Evolutionary conservation across 1,284 basidiomycete species (phyloP), one percentile per base, ranked within the genome.

Genomic region (Cryptococcus maquisensis): DNA sequence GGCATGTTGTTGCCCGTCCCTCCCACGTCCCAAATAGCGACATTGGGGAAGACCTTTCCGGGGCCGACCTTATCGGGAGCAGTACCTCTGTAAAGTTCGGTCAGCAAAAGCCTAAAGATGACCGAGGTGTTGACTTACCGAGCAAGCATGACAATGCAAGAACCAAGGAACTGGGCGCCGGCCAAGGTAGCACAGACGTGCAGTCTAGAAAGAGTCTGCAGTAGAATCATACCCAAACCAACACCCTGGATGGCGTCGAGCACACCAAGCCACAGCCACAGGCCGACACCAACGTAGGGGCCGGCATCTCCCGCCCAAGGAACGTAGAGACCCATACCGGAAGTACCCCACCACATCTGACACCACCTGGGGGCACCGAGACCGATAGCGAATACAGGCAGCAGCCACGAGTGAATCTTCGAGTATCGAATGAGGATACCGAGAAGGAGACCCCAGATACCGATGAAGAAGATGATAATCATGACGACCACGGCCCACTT

Each of bases 231-330:
- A 63, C 91, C 91, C 51, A 95, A 79, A 38, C 91, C 91, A 41
- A 94, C 91, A 76, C 91, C 91, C 73, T 95, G 91, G 42, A 95
- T 80, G 36, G 91, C 90, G 72, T 92, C 91, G 46, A 95, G 80
- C 38, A 95, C 91, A 69, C 90, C 91, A 13, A 95, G 82, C 91
- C 91, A 95, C 39, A 95, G 80, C 91, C 91, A 95, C 35, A 94
- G 77, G 32, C 86, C 87, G 32, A 90, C 82, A 48, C 88, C 87
- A 49, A 94, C 83, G 73, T 92, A 94, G 20, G 91, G 89, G 18
- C 91, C 91, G 8, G 81, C 83, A 12, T 67, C 70, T 15, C 91
- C 90, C 9, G 86, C 91, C 91, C 91, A 95, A 15, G 91, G 90
- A 56, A 94, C 86, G 72, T 94, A 95, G 21, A 92, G 65, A 44